Percentiles rank a stretch among this genome's conserved stretches.
Conservation (phyloP, 2,329 filamentous ascomycete genomes). For the Beauveria sp. region DNA sequence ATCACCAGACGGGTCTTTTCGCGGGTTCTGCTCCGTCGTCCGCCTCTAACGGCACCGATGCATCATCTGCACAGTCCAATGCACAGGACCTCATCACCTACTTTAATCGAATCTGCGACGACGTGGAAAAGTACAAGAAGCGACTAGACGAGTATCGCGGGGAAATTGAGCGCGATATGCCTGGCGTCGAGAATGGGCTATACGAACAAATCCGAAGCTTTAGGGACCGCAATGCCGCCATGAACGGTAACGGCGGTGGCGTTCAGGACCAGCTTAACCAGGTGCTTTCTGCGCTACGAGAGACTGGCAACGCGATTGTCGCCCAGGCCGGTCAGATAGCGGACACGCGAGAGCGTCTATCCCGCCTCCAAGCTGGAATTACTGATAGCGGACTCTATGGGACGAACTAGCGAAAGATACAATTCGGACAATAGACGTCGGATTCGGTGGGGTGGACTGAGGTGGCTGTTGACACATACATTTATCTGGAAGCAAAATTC, state of each 20-base stretch:
- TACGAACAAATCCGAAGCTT: slow-evolving; percentile 35
- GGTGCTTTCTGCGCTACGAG: slow-evolving; percentile 29
- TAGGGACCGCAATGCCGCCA: slow-evolving; percentile 22
- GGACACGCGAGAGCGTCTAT: slow-evolving; percentile 34
- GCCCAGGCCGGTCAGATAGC: slow-evolving; percentile 35
- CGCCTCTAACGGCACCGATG: slow-evolving; percentile 23
- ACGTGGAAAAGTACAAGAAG: slow-evolving; percentile 35
- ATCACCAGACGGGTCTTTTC: slow-evolving; percentile 40
- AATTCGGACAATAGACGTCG: neutral
- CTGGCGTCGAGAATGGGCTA: slow-evolving; percentile 38
- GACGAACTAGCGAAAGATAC: neutral
- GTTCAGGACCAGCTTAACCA: slow-evolving; percentile 32
- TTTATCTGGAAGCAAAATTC: neutral
- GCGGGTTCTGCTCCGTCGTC: slow-evolving; percentile 25
- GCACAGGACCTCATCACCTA: slow-evolving; percentile 38
- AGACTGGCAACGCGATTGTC: slow-evolving; percentile 34
- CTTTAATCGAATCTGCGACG: slow-evolving; percentile 36
- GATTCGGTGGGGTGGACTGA: neutral
- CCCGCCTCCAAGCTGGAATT: slow-evolving; percentile 34
- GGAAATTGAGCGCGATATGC: slow-evolving; percentile 41
- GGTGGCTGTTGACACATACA: neutral
- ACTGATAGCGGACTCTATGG: slow-evolving; percentile 26
- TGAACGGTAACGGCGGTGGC: slow-evolving; percentile 18
- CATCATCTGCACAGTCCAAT: slow-evolving; percentile 28
- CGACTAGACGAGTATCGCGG: slow-evolving; percentile 37